Conservation (phyloP, 2,329 filamentous ascomycete species). For the Paracoccidioides brasiliensis region DNA sequence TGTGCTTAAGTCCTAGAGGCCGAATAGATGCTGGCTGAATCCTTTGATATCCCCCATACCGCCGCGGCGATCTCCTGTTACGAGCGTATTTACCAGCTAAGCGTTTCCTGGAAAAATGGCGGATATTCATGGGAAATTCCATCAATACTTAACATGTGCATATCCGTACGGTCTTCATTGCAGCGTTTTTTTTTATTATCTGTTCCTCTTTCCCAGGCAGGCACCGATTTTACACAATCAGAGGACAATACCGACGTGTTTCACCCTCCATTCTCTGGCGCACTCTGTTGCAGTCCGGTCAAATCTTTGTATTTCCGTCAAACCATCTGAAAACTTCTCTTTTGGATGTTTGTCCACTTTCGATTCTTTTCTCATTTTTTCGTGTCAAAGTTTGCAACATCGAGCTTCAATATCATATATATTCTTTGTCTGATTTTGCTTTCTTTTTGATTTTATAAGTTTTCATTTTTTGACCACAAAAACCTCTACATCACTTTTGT, state of each 20-base stretch:
- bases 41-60: background rate
- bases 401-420: background rate
- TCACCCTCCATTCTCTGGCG: background rate
- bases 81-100: background rate
- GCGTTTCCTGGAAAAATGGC: background rate
- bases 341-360: background rate
- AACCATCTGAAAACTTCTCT: background rate
- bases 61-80: background rate
- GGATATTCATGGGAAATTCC: background rate
- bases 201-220: background rate
- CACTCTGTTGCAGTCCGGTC: background rate
- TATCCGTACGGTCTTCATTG: background rate
- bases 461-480: too few species aligned
- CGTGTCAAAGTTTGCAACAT: too few species aligned
- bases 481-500: too few species aligned
- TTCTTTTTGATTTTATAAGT: too few species aligned
- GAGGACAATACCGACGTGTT: background rate
- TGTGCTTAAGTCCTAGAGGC: conserved; percentile 53
- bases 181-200: background rate
- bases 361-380: background rate
- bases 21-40: background rate
- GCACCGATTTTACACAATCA: background rate
- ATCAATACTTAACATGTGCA: background rate
- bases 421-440: too few species aligned
- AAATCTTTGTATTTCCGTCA: background rate